Evolutionary conservation across 2,329 filamentous ascomycete genomes (phyloP).

Genomic region (Claviceps humidiphila): DNA sequence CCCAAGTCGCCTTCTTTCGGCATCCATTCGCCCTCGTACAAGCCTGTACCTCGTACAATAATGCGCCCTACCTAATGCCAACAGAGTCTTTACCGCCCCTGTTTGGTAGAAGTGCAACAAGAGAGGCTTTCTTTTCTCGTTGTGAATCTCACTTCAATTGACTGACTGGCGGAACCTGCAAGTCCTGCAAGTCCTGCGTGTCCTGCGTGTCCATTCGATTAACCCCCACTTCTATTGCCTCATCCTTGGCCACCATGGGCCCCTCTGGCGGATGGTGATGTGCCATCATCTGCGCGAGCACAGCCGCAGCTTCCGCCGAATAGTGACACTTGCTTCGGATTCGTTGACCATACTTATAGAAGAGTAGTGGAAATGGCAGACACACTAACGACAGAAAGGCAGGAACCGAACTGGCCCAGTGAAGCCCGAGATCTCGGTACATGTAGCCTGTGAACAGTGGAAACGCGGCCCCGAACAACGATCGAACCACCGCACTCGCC

Average conservation of each 20-base stretch:
- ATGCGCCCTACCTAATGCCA: too few species aligned
- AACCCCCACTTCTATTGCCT: constrained; percentile 12
- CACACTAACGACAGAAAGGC: constrained; percentile 62
- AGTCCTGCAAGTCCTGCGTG: too few species aligned
- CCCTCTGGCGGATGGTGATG: constrained; percentile 16
- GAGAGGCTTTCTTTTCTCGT: too few species aligned
- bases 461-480: constrained; percentile 58
- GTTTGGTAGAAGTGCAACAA: too few species aligned
- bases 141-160: too few species aligned
- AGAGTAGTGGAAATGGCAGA: constrained; percentile 61
- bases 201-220: background rate
- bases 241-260: constrained; percentile 11
- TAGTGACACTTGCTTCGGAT: constrained; percentile 59
- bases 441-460: constrained; percentile 55
- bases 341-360: constrained; percentile 53
- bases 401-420: constrained; percentile 63
- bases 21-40: too few species aligned
- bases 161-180: too few species aligned
- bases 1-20: too few species aligned
- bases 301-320: constrained; percentile 50
- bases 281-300: constrained; percentile 34
- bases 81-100: too few species aligned
- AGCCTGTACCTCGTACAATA: too few species aligned
- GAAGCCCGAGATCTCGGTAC: constrained; percentile 49
- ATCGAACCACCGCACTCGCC: constrained; percentile 58